These are phyloP conservation scores for Trebouxia gelatinosa DNA, from an alignment of 163 green algal genomes.

Conservation along the genomic window DNA sequence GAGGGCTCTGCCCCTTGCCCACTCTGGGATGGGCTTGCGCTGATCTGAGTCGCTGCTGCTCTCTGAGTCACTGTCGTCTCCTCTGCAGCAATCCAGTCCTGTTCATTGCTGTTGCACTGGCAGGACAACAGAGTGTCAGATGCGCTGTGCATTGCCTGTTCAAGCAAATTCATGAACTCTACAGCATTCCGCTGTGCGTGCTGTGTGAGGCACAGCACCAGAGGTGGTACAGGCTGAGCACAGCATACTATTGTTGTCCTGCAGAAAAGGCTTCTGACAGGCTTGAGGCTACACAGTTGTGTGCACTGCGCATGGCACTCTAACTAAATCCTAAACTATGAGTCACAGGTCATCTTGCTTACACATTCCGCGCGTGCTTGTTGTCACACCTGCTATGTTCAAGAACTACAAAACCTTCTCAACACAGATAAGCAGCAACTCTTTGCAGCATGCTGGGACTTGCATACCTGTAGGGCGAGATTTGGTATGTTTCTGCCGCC, in stretches of 20 bases:
- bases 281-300: background rate
- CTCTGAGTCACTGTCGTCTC: conserved; percentile 50
- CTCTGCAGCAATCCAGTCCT: conserved; percentile 44
- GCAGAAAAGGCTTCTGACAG: background rate
- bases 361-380: background rate
- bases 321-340: background rate
- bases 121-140: background rate
- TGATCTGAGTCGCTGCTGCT: conserved; percentile 34
- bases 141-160: background rate
- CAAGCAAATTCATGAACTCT: background rate
- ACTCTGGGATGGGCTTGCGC: conserved; percentile 37
- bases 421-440: background rate
- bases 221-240: too few relatives aligned
- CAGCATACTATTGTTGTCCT: too few relatives aligned
- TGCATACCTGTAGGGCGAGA: conserved; percentile 76
- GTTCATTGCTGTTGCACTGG: too few relatives aligned
- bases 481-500: conserved; percentile 63
- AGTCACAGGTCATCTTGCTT: background rate
- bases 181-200: background rate
- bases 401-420: too few relatives aligned
- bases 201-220: background rate
- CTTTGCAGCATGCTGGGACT: background rate
- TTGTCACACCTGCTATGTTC: too few relatives aligned
- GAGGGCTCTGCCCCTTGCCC: conserved; percentile 33
- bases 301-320: background rate